phyloP scores from a whole-genome alignment of 805 yeast genomes.

The Candida xyloterini region DNA sequence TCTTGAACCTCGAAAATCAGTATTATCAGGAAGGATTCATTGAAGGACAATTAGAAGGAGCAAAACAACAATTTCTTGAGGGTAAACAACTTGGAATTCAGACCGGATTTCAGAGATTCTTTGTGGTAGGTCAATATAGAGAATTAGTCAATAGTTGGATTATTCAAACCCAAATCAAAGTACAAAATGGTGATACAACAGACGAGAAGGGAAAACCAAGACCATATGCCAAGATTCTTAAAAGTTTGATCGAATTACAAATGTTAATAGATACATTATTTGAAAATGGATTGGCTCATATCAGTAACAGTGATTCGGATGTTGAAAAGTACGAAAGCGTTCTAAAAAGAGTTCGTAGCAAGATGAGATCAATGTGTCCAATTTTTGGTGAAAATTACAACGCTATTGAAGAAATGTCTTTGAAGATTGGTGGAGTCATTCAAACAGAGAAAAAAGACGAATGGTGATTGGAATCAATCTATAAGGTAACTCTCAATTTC shows the following conservation, averaged over 20 bases:
- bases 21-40: slow-evolving; percentile 65
- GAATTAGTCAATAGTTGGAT: slow-evolving; percentile 45
- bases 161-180: slow-evolving; percentile 9
- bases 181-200: neutral
- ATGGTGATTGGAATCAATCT: slow-evolving; percentile 28
- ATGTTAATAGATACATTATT: slow-evolving; percentile 23
- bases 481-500: slow-evolving; percentile 60
- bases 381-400: slow-evolving; percentile 23
- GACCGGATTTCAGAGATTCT: slow-evolving; percentile 68
- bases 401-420: slow-evolving; percentile 21
- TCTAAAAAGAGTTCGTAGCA: slow-evolving; percentile 26
- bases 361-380: slow-evolving; percentile 27
- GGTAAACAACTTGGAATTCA: slow-evolving; percentile 86
- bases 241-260: slow-evolving; percentile 17
- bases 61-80: slow-evolving; percentile 58
- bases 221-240: slow-evolving; percentile 16
- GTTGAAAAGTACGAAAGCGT: slow-evolving; percentile 28
- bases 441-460: slow-evolving; percentile 29
- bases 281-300: slow-evolving; percentile 17
- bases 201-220: slow-evolving; percentile 18
- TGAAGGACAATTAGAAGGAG: slow-evolving; percentile 67
- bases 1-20: slow-evolving; percentile 58
- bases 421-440: slow-evolving; percentile 24
- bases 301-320: slow-evolving; percentile 28
- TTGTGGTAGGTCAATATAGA: slow-evolving; percentile 67